Evolutionary conservation across 2,329 filamentous ascomycete species (phyloP).

Genomic region (Amylocarpus encephaloides): DNA sequence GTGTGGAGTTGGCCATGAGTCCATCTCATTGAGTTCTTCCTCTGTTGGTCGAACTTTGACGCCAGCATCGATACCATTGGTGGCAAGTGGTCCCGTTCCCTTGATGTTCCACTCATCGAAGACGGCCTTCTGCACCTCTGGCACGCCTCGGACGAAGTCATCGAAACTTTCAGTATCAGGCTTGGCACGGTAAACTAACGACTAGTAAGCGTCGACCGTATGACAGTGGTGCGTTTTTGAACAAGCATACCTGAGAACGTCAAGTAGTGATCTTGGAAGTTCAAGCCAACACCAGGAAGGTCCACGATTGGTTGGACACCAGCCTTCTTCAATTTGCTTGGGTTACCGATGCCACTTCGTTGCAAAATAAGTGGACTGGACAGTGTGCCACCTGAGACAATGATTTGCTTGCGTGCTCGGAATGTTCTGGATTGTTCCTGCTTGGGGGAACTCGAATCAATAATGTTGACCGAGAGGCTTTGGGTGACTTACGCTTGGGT

Average conservation of each 20-base stretch:
- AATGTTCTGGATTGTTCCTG: conserved; percentile 29
- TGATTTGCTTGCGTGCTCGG: conserved; percentile 38
- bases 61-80: conserved; percentile 38
- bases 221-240: neutral
- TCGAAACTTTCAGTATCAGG: conserved; percentile 68
- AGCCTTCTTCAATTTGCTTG: conserved; percentile 40
- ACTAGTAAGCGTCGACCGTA: neutral
- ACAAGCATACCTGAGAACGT: conserved; percentile 36
- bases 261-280: conserved; percentile 52
- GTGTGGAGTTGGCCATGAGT: conserved; percentile 62
- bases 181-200: conserved; percentile 27
- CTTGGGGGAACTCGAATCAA: conserved; percentile 22
- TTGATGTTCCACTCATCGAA: conserved; percentile 75
- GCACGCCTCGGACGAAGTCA: conserved; percentile 70
- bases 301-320: conserved; percentile 42
- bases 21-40: conserved; percentile 47
- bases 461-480: conserved; percentile 4
- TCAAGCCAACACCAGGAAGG: conserved; percentile 46
- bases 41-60: conserved; percentile 52
- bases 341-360: conserved; percentile 52
- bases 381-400: conserved; percentile 36
- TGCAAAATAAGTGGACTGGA: conserved; percentile 45
- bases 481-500: conserved; percentile 37
- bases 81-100: conserved; percentile 53
- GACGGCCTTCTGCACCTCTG: conserved; percentile 63